Percentiles rank a stretch among this genome's conserved stretches.
Evolutionary conservation across 768 basidiomycete species (phyloP).

Genomic region (Rhodotorula taiwanensis): DNA sequence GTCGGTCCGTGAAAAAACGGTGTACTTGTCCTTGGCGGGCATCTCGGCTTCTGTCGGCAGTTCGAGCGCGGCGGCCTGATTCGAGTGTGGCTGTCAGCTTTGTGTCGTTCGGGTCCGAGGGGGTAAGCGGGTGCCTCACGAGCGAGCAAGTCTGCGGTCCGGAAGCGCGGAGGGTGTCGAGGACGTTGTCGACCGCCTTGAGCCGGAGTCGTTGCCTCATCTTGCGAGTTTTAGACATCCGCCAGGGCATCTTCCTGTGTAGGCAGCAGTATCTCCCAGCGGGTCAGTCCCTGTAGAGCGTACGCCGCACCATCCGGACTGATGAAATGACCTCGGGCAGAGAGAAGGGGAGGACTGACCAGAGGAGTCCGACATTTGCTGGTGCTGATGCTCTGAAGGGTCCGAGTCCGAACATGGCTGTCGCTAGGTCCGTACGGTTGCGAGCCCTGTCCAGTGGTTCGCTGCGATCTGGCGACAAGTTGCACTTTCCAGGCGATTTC

Average conservation of each 20-base stretch:
- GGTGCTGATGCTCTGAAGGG: too few species aligned
- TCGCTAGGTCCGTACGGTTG: neutral
- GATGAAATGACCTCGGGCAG: too few species aligned
- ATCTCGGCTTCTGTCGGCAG: conserved; percentile 92
- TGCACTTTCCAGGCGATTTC: too few species aligned
- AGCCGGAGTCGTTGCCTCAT: conserved; percentile 81
- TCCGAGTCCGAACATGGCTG: too few species aligned
- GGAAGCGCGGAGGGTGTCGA: conserved; percentile 73
- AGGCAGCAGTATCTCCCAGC: too few species aligned
- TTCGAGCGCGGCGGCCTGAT: conserved; percentile 66
- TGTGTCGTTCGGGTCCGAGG: neutral
- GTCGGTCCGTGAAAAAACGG: conserved; percentile 57
- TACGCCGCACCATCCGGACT: too few species aligned
- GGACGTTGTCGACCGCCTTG: conserved; percentile 87
- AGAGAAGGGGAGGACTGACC: too few species aligned
- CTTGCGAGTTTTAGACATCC: conserved; percentile 82
- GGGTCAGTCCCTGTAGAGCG: too few species aligned
- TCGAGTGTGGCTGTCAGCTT: too few species aligned
- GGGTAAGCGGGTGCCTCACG: too few species aligned
- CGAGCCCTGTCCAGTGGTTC: too few species aligned
- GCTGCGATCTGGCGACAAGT: neutral
- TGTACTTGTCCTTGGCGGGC: conserved; percentile 89
- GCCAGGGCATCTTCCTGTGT: conserved; percentile 87
- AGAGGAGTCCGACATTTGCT: too few species aligned
- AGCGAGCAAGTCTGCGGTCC: conserved; percentile 70